Evolutionary conservation across 441 rosid genomes (phyloP), one percentile per base, ranked within the genome.

Genomic region (Raphanus hybrid): DNA sequence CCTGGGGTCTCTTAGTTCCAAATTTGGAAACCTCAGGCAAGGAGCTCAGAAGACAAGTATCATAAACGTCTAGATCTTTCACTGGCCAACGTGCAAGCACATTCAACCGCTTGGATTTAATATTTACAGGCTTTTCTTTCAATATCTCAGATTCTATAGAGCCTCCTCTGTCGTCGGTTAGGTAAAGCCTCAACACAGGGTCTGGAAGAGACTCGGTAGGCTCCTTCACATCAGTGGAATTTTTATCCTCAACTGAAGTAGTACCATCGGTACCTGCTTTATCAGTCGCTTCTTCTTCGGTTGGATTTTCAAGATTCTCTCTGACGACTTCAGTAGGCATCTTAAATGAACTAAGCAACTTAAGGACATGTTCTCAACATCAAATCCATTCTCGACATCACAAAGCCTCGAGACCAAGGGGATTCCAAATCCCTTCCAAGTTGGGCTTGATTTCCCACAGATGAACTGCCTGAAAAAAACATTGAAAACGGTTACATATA

Each of bases 321-420:
- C 83, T 61, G 75, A 39, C 63, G 67, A 80, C 79, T 71, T 82
- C 83, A 74, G 81, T 64, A 68, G 80, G 86, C 73, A 77, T 69
- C 73, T 54, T 86, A 81, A 93, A 93, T 29, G 95, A 85, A 68
- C 79, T 74, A 76, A 93, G 91, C 85, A 95, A 75, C 71, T 88
- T 84, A 74, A 84, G 48, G 84, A 95, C 65, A 90, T 81, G 76
- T 67, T 79, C 75, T 70, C 82, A 75, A 92, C 77, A 81, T 89
- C 90, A 34, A 85, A 87, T 76, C 98, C 95, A 85, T 81, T 80
- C 63, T 74, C 83, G 48, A 77, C 70, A 82, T 86, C 77, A 76
- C 66, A 59, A 79, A 85, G 86, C 79, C 89, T 88, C 52, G 95
- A 90, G 61, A 90, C 92, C 63, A 95, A 90, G 81, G 99, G 99